Percentiles rank a stretch among this genome's conserved stretches.
Evolutionary conservation across 495 filamentous ascomycete genomes (phyloP).

Genomic region (Neurospora sp.): DNA sequence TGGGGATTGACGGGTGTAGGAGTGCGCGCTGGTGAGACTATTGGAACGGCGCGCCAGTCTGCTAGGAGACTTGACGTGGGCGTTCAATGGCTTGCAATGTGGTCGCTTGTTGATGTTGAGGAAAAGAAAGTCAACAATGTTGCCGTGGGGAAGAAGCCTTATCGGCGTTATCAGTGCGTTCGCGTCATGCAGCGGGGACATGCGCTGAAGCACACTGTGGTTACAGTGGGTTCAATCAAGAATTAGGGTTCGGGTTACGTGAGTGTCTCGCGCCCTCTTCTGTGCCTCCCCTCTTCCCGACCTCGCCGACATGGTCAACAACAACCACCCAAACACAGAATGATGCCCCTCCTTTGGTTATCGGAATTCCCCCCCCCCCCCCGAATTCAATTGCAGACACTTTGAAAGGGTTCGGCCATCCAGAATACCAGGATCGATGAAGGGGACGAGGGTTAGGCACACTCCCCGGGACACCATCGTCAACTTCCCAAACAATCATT

Average conservation of each 20-base stretch:
- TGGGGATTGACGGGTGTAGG: not conserved
- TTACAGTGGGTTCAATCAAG: not conserved
- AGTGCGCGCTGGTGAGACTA: not conserved
- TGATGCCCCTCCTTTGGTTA: too few species aligned
- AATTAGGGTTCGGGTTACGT: not conserved
- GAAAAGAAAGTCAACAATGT: not conserved
- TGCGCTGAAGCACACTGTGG: not conserved
- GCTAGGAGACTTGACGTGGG: not conserved
- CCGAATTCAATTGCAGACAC: too few species aligned
- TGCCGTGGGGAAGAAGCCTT: not conserved
- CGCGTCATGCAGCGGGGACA: not conserved
- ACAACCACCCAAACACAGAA: too few species aligned
- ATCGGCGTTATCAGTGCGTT: not conserved
- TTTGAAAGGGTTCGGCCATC: too few species aligned
- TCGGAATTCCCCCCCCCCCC: too few species aligned
- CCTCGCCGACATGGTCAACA: too few species aligned
- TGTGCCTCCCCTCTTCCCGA: too few species aligned
- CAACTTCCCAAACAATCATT: not conserved
- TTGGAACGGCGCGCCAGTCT: not conserved
- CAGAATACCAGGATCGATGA: too few species aligned
- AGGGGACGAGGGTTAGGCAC: too few species aligned
- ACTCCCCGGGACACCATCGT: too few species aligned
- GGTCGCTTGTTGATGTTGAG: not conserved
- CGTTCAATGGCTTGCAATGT: not conserved
- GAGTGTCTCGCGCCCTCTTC: not conserved